These are phyloP conservation scores for Fusarium sp. DNA, from an alignment of 2,329 filamentous ascomycete genomes.

Conservation along the genomic window DNA sequence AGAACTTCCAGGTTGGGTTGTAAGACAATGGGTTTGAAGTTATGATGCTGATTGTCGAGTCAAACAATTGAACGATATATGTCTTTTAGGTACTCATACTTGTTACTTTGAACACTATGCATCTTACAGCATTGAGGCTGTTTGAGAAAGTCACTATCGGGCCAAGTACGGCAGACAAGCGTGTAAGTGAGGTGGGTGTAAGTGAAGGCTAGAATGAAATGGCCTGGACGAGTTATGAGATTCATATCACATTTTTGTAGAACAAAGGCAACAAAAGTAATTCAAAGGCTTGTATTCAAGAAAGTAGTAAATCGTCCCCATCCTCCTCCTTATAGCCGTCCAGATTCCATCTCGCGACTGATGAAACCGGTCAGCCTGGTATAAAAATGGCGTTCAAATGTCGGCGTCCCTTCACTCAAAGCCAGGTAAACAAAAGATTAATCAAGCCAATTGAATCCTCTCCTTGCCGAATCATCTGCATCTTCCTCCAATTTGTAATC, in stretches of 20 bases:
- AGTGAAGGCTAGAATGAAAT: not conserved
- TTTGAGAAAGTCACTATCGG: not conserved
- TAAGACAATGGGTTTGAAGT: not conserved
- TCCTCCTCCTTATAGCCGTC: conserved; percentile 1
- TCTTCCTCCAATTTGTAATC: conserved; percentile 4
- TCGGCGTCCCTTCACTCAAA: conserved; percentile 38
- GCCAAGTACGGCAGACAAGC: not conserved
- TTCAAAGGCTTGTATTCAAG: conserved; percentile 39
- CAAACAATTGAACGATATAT: not conserved
- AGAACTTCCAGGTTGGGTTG: not conserved
- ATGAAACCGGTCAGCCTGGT: conserved; percentile 7
- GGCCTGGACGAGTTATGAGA: not conserved
- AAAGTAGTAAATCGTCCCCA: conserved; percentile 19
- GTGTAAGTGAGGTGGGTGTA: not conserved
- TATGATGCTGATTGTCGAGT: not conserved
- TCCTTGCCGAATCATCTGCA: conserved; percentile 22
- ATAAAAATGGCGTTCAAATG: conserved; percentile 32
- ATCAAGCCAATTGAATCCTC: conserved; percentile 26
- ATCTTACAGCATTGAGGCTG: not conserved
- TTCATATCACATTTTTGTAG: not conserved
- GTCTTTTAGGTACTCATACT: too few relatives aligned
- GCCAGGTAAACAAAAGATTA: conserved; percentile 23
- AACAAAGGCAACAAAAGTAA: not conserved
- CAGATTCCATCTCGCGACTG: conserved; percentile 4
- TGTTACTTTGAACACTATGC: fast-evolving